Percentiles rank a stretch among this genome's conserved stretches.
Evolutionary conservation across 441 rosid genomes (phyloP).

Genomic region (Adansonia madagascariensis): DNA sequence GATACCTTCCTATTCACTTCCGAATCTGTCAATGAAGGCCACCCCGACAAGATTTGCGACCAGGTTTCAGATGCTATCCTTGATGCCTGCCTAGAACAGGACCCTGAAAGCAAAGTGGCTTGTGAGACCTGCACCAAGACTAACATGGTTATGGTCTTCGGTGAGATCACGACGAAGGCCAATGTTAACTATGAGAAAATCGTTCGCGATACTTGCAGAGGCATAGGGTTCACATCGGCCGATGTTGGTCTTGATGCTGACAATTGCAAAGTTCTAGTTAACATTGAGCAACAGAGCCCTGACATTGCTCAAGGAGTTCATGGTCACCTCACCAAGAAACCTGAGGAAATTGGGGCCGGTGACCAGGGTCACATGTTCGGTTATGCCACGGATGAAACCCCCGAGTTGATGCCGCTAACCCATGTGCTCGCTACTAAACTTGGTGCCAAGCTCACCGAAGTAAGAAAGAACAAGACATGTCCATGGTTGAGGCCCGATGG

Average conservation of each 20-base stretch:
- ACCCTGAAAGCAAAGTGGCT: slow-evolving; percentile 86
- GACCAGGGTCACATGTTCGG: slow-evolving; percentile 88
- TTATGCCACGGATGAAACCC: slow-evolving; percentile 78
- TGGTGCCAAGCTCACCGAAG: slow-evolving; percentile 85
- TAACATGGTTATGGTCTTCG: slow-evolving; percentile 88
- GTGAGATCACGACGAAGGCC: slow-evolving; percentile 81
- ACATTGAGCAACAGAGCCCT: slow-evolving; percentile 81
- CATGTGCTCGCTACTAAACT: slow-evolving; percentile 79
- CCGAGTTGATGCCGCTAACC: slow-evolving; percentile 77
- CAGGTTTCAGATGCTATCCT: slow-evolving; percentile 85
- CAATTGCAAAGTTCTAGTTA: slow-evolving; percentile 72
- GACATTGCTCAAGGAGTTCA: slow-evolving; percentile 88
- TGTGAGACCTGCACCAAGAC: slow-evolving; percentile 88
- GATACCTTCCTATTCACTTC: slow-evolving; percentile 85
- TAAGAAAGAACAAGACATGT: slow-evolving; percentile 74
- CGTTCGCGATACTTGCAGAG: slow-evolving; percentile 74
- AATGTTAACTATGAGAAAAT: slow-evolving; percentile 73
- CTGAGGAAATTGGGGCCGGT: slow-evolving; percentile 89
- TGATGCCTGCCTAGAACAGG: slow-evolving; percentile 82
- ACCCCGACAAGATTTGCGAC: slow-evolving; percentile 85
- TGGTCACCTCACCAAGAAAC: slow-evolving; percentile 72
- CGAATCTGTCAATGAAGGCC: slow-evolving; percentile 85
- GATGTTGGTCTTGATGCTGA: slow-evolving; percentile 86
- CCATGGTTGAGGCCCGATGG: slow-evolving; percentile 85
- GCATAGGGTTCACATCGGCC: slow-evolving; percentile 66